These are phyloP conservation scores for Claviceps sp. DNA, from an alignment of 2,329 filamentous ascomycete genomes.

Conservation along the genomic window DNA sequence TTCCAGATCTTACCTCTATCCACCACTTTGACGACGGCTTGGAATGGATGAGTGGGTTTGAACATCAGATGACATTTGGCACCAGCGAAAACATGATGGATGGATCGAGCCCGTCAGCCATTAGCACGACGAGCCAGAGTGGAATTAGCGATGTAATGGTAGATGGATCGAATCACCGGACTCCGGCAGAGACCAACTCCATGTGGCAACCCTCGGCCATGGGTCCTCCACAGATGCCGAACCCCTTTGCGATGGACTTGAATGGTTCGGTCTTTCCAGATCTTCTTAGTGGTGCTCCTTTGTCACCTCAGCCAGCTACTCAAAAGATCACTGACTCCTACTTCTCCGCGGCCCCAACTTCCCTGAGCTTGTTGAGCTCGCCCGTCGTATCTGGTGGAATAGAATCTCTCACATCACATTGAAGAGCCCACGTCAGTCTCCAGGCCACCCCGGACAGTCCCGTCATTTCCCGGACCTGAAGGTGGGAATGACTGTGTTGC, in stretches of 20 bases:
- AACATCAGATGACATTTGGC: slow-evolving; percentile 59
- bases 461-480: slow-evolving; percentile 46
- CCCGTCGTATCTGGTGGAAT: slow-evolving; percentile 51
- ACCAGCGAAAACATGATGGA: slow-evolving; percentile 72
- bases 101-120: slow-evolving; percentile 87
- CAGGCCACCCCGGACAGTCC: slow-evolving; percentile 56
- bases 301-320: slow-evolving; percentile 63
- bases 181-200: slow-evolving; percentile 37
- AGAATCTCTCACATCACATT: slow-evolving; percentile 44
- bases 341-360: slow-evolving; percentile 66
- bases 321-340: slow-evolving; percentile 62
- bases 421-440: slow-evolving; percentile 53
- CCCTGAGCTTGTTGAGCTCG: slow-evolving; percentile 60
- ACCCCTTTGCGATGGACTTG: slow-evolving; percentile 63
- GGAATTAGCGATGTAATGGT: slow-evolving; percentile 85
- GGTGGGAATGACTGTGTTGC: slow-evolving; percentile 46
- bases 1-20: slow-evolving; percentile 42
- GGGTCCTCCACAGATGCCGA: slow-evolving; percentile 52
- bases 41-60: slow-evolving; percentile 72
- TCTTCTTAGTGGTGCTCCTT: slow-evolving; percentile 54
- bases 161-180: slow-evolving; percentile 59
- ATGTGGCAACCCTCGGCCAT: slow-evolving; percentile 62
- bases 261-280: slow-evolving; percentile 65
- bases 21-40: slow-evolving; percentile 63
- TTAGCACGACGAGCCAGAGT: slow-evolving; percentile 88